A percentile compares a stretch with the other conserved stretches of the same genome.
These are phyloP conservation scores for Emmonsia crescens DNA, from an alignment of 2,329 filamentous ascomycete genomes.

Conservation along the genomic window DNA sequence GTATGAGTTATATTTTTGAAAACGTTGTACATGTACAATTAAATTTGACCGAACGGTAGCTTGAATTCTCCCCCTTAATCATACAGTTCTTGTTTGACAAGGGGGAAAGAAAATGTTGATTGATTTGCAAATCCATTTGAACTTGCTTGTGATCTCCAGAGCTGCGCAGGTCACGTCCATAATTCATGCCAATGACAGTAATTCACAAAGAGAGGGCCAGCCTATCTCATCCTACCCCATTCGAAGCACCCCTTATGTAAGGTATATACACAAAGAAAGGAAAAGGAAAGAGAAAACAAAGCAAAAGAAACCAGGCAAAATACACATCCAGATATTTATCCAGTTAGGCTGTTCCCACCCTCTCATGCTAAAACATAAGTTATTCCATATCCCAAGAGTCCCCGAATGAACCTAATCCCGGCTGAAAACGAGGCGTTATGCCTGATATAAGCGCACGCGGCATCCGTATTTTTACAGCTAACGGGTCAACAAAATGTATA, in stretches of 20 bases:
- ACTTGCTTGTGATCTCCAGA: neutral
- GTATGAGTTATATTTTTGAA: neutral
- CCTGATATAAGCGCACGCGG: neutral
- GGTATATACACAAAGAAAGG: neutral
- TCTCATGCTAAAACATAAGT: neutral
- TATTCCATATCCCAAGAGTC: neutral
- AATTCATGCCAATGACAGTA: neutral
- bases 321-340: neutral
- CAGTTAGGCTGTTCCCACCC: neutral
- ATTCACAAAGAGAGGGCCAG: neutral
- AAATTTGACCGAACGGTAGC: neutral
- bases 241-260: neutral
- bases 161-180: neutral
- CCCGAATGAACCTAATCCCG: neutral
- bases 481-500: too few relatives aligned
- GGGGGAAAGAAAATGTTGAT: neutral
- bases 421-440: neutral
- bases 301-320: too few relatives aligned
- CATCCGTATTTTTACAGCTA: neutral
- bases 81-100: neutral
- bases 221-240: neutral
- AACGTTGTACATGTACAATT: neutral
- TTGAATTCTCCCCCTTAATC: neutral
- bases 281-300: neutral
- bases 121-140: neutral